phyloP scores from a whole-genome alignment of 1,284 basidiomycete species.

The Sanghuangporus weigelae region DNA sequence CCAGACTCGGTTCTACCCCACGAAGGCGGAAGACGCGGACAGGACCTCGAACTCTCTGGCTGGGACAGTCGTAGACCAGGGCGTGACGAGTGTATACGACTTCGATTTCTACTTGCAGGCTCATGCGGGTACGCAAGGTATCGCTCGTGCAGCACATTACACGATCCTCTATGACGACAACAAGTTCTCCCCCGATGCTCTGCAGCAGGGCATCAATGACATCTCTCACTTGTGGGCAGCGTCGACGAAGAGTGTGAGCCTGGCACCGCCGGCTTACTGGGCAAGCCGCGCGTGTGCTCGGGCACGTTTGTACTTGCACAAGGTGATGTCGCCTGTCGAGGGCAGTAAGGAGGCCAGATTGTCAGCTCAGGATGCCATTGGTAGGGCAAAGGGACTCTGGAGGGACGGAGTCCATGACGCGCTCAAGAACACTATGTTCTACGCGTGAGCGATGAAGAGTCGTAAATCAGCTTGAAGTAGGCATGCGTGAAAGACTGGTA shows the following conservation, averaged over 20 bases:
- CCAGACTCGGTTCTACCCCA: slow-evolving; percentile 62
- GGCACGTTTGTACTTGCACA: slow-evolving; percentile 24
- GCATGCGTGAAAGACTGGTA: no score
- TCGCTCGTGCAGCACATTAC: slow-evolving; percentile 24
- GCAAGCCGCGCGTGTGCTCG: slow-evolving; percentile 25
- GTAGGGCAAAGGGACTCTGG: slow-evolving; percentile 21
- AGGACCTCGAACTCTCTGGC: slow-evolving; percentile 23
- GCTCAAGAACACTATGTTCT: slow-evolving; percentile 23
- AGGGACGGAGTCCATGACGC: slow-evolving; percentile 20
- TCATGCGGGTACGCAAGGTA: slow-evolving; percentile 21
- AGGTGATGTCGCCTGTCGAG: slow-evolving; percentile 20
- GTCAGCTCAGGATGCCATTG: slow-evolving; percentile 6
- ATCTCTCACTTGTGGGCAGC: slow-evolving; percentile 23
- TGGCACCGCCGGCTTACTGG: slow-evolving; percentile 24
- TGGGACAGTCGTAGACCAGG: slow-evolving; percentile 27
- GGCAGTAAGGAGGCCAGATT: slow-evolving; percentile 1
- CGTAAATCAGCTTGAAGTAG: no score
- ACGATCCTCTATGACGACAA: slow-evolving; percentile 25
- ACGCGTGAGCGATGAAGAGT: slow-evolving; percentile 16
- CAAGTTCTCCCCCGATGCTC: slow-evolving; percentile 26
- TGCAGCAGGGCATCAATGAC: slow-evolving; percentile 24
- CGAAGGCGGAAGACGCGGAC: slow-evolving; percentile 12
- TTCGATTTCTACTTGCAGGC: slow-evolving; percentile 28
- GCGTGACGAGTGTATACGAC: slow-evolving; percentile 23
- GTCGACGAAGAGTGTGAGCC: slow-evolving; percentile 24